Conservation (phyloP, 2,329 filamentous ascomycete genomes). For the Aphanocladium album region DNA sequence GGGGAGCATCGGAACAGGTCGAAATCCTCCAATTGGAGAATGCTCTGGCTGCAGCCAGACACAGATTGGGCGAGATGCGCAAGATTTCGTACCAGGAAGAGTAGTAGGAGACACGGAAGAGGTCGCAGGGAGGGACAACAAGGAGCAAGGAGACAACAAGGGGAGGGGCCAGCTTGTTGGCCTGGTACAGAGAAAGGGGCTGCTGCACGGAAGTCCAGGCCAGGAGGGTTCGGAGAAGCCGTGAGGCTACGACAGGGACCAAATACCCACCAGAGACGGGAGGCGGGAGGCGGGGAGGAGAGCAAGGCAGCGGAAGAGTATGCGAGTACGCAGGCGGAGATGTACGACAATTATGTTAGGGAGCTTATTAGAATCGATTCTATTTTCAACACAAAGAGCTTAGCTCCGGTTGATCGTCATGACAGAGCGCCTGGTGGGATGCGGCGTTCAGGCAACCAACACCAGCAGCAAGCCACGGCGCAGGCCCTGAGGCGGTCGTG, state of each 20-base stretch:
- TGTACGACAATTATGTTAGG: not conserved
- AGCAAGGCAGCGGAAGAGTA: not conserved
- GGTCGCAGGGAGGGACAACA: not conserved
- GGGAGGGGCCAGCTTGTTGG: too few species aligned
- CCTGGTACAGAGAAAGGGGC: too few species aligned
- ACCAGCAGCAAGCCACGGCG: not conserved
- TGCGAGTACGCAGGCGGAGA: not conserved
- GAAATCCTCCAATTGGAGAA: slow-evolving; percentile 97
- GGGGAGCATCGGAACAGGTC: slow-evolving; percentile 53
- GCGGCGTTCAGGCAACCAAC: too few species aligned
- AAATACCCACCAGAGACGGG: not conserved
- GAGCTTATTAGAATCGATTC: not conserved
- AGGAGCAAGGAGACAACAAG: not conserved
- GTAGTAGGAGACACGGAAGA: slow-evolving; percentile 21
- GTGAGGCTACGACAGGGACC: not conserved
- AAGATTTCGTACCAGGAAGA: slow-evolving; percentile 93
- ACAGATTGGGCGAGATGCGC: slow-evolving; percentile 91
- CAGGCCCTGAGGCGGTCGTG: not conserved
- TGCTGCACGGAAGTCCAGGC: not conserved
- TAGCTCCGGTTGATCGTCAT: not conserved
- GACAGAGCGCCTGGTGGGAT: not conserved
- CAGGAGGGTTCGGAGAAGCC: not conserved
- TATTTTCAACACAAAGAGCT: not conserved
- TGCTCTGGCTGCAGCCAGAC: slow-evolving; percentile 68
- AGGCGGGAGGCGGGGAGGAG: not conserved